Base-by-base conservation (phyloP, 306 rosid species). In the Cicer yamashitae region DNA sequence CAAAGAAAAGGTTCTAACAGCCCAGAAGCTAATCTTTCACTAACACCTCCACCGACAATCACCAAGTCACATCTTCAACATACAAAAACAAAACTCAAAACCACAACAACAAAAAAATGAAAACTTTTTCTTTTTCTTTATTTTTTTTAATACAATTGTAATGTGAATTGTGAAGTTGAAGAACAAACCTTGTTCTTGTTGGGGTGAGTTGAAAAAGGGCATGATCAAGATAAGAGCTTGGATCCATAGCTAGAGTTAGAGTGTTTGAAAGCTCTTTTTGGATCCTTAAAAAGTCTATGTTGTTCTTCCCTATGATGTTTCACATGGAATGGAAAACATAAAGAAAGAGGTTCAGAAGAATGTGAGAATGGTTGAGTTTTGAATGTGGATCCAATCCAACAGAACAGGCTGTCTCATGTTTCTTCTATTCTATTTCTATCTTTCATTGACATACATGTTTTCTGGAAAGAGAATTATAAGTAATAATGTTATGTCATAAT, bases 191-290 rank as follows among this genome's bases (percentile, higher is more conserved):
- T 84, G 99, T 96, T 74, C 99, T 67, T 62, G 99, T 96, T 64
- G 99, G 99, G 52, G 99, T 96, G 82, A 96, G 99, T 87, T 96
- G 99, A 84, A 96, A 96, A 74, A 90, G 93, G 46, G 85, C 93
- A 83, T 96, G 89, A 85, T 96, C 96, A 81, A 96, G 91, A 70
- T 82, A 89, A 85, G 90, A 77, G n/a, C 81, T 85, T 48, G 89
- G 86, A 73, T 96, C 98, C 99, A 96, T 96, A 85, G 71, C 77
- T 20, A 75, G 68, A 61, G 12, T 11, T 67, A 76, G 43, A 71
- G 76, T 74, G 65, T 67, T 7, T 75, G 60, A 56, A 51, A 58
- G 7, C 70, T 56, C 34, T 74, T 44, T 56, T 43, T 12, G 64
- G 70, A 77, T 57, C 69, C 53, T 66, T 61, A 50, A 67, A 69